Evolutionary conservation across 192 early-diverging fungal species (phyloP).

Genomic region (Coemansia sp.): DNA sequence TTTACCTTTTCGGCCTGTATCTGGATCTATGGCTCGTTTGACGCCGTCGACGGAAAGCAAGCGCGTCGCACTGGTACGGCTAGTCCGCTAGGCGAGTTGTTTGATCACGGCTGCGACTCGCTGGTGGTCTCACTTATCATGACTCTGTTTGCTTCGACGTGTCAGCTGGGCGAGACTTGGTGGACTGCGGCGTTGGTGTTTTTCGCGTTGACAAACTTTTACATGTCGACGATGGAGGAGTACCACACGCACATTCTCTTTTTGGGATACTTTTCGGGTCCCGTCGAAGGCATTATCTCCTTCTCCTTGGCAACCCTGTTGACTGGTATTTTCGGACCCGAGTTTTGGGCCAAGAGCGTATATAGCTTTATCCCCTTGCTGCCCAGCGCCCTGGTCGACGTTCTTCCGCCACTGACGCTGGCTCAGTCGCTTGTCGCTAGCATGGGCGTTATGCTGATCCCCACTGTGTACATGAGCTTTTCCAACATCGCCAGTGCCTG

Average conservation of each 20-base stretch:
- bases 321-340: constrained; percentile 68
- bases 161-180: constrained; percentile 75
- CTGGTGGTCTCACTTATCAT: constrained; percentile 68
- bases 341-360: constrained; percentile 45
- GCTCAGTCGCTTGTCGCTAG: constrained; percentile 48
- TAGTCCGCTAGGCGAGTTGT: constrained; percentile 92
- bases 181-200: constrained; percentile 62
- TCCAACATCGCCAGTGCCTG: constrained; percentile 66
- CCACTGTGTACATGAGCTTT: constrained; percentile 58
- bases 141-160: constrained; percentile 64
- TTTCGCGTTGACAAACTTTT: constrained; percentile 83
- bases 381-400: constrained; percentile 25
- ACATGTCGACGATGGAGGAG: constrained; percentile 93
- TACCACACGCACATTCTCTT: constrained; percentile 90
- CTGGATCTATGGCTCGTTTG: constrained; percentile 88
- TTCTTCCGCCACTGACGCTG: constrained; percentile 43
- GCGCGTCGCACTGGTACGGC: constrained; percentile 86
- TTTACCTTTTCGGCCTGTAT: constrained; percentile 76
- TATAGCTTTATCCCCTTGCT: constrained; percentile 32
- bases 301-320: constrained; percentile 63
- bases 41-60: constrained; percentile 97
- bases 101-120: constrained; percentile 91
- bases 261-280: constrained; percentile 83
- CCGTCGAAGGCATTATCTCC: constrained; percentile 88
- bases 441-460: constrained; percentile 38